Base-by-base conservation (phyloP, 805 yeast genomes). In the Suhomyces vadensis region DNA sequence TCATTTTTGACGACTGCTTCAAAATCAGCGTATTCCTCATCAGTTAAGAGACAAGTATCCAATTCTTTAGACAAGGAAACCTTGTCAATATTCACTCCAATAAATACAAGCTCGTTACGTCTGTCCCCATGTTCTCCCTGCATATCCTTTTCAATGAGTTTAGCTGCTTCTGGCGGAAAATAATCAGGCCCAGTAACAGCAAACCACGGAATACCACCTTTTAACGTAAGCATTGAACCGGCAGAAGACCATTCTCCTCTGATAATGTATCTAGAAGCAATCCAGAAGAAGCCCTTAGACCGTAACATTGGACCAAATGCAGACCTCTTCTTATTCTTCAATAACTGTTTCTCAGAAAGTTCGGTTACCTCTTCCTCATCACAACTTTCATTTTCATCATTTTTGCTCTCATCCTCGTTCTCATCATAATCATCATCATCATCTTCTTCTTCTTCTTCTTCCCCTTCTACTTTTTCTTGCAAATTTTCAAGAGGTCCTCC, bases 161-260 rank as follows among this genome's bases (percentile, higher is more conserved):
- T 48, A n/a, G 43, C 48, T 13, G 71, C 64, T 6, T 58, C 65
- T 8, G 56, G 54, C 6, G 75, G 71, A 50, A 64, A 55, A 20
- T 55, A 56, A 6, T 64, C 65, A 5, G 58, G 53, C 2, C 65
- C 67, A 10, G 64, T 52, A 9, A 66, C 64, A 3, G 56, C 63
- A 51, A 70, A 71, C 76, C 75, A 71, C 3, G 74, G 74, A 31
- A 66, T 65, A 3, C 75, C 75, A 13, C 73, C 74, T 36, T 58
- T 61, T 29, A 71, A 44, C 1, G 74, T 69, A 26, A 70, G 48
- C 73, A 71, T 69, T 2, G 65, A 54, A 3, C 76, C 75, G 0
- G 75, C 76, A 36, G 71, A 67, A 1, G 71, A 64, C 75, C 75
- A 71, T 52, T 71, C 75, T 14, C 75, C 75, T 44, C 71, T 53